phyloP scores from a whole-genome alignment of 106 monocot species.

The Alisma plantagoaquatica region DNA sequence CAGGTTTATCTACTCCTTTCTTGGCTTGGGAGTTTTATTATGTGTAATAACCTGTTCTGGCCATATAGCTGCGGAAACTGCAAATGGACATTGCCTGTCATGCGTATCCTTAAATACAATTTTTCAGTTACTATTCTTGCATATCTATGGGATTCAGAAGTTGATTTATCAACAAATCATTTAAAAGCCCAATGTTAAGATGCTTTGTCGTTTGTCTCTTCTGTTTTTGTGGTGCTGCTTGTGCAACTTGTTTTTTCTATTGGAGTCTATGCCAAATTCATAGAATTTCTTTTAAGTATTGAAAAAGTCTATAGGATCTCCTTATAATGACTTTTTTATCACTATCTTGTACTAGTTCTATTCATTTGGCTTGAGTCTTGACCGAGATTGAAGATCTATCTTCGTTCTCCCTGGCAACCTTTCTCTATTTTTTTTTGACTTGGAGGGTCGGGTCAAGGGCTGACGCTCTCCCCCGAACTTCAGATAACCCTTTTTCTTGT shows the following conservation, averaged over 20 bases:
- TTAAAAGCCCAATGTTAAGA: neutral
- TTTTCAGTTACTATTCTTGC: slow-evolving; percentile 17
- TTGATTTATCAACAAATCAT: neutral
- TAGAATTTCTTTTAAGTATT: no score
- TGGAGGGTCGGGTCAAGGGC: no score
- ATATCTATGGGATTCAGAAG: neutral
- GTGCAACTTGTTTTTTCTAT: slow-evolving; percentile 25
- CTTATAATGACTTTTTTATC: no score
- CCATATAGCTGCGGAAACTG: slow-evolving; percentile 51
- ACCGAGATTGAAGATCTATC: no score
- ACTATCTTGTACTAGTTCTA: no score
- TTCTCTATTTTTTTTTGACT: no score
- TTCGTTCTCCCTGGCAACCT: no score
- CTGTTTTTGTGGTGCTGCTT: slow-evolving; percentile 26
- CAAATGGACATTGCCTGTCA: slow-evolving; percentile 29
- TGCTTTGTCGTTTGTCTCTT: slow-evolving; percentile 3
- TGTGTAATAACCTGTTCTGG: slow-evolving; percentile 49
- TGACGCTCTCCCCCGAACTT: no score
- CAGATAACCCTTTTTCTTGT: no score
- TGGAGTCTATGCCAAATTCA: slow-evolving; percentile 40
- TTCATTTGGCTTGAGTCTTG: no score
- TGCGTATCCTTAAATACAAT: slow-evolving; percentile 37
- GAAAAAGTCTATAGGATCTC: no score
- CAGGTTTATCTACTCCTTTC: slow-evolving; percentile 54
- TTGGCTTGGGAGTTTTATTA: slow-evolving; percentile 30